Percentiles rank a stretch among this genome's conserved stretches.
Evolutionary conservation across 2,329 filamentous ascomycete genomes (phyloP).

Genomic region (Byssothecium circinans): DNA sequence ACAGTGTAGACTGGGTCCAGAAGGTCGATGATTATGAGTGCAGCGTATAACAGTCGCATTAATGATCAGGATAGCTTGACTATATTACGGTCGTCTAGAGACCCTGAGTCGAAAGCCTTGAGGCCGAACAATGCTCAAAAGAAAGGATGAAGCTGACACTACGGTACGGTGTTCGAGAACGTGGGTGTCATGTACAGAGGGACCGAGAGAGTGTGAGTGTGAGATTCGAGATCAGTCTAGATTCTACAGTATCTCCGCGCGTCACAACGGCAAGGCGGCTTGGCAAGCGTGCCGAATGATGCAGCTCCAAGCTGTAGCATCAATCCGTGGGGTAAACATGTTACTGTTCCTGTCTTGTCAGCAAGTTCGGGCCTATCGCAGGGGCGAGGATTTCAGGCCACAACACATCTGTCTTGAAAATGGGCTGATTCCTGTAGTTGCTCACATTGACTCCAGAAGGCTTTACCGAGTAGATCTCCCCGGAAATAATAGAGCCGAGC

Average conservation of each 20-base stretch:
- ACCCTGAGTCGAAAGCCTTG: no score
- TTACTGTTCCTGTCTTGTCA: slow-evolving; percentile 4
- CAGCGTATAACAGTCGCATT: no score
- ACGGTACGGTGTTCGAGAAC: no score
- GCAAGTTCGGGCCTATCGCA: slow-evolving; percentile 5
- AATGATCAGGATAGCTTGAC: no score
- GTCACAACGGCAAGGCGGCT: not conserved
- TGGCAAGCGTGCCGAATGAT: slow-evolving; percentile 13
- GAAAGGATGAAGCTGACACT: no score
- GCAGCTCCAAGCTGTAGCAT: not conserved
- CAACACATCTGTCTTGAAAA: slow-evolving; percentile 9
- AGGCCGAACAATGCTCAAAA: no score
- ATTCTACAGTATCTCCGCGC: no score
- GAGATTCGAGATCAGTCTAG: no score
- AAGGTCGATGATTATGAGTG: not conserved
- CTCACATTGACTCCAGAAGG: not conserved
- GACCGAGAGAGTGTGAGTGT: no score
- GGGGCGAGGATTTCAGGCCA: slow-evolving; percentile 6
- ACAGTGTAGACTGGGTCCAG: slow-evolving; percentile 11
- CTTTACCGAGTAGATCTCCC: slow-evolving; percentile 8
- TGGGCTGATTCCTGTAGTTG: slow-evolving; percentile 6
- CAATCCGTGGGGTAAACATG: slow-evolving; percentile 11
- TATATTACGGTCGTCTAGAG: no score
- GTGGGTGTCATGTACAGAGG: no score
- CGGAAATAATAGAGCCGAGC: slow-evolving; percentile 9